Percentiles rank a stretch among this genome's conserved stretches.
These are phyloP conservation scores for Pythium monospermum DNA, from an alignment of 352 stramenopile genomes.

Conservation along the genomic window DNA sequence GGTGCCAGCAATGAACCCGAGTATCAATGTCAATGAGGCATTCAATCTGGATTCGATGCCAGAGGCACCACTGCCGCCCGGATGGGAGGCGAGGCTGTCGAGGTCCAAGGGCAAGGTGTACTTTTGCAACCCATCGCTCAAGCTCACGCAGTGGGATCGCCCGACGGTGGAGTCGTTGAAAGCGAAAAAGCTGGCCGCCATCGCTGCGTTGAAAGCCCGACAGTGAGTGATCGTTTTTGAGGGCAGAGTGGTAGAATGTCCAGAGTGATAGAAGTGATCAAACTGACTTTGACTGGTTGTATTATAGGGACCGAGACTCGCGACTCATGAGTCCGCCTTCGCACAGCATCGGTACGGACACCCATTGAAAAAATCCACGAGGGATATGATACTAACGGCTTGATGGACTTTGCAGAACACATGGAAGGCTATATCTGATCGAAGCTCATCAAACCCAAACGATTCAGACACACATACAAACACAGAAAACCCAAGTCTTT, in stretches of 20 bases:
- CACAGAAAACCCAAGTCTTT: no score
- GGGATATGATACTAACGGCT: slow-evolving; percentile 4
- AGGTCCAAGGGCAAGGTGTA: slow-evolving; percentile 84
- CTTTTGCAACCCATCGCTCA: slow-evolving; percentile 73
- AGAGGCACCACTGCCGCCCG: slow-evolving; percentile 48
- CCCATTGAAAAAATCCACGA: background rate
- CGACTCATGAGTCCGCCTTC: slow-evolving; percentile 23
- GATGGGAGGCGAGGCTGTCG: slow-evolving; percentile 76
- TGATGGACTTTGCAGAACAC: slow-evolving; percentile 27
- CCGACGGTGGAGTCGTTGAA: slow-evolving; percentile 61
- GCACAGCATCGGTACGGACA: slow-evolving; percentile 17
- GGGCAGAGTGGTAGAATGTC: background rate
- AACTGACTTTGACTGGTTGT: background rate
- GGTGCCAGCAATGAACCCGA: slow-evolving; percentile 6
- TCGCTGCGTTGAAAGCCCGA: slow-evolving; percentile 34
- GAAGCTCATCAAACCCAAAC: background rate
- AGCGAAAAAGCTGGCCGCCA: slow-evolving; percentile 46
- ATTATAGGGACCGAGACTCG: slow-evolving; percentile 16
- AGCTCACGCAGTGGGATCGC: slow-evolving; percentile 82
- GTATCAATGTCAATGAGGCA: slow-evolving; percentile 33
- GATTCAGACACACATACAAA: background rate
- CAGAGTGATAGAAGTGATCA: background rate
- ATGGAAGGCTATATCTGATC: slow-evolving; percentile 64
- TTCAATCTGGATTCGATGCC: slow-evolving; percentile 68
- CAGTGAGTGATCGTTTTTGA: slow-evolving; percentile 26